Percentiles rank a stretch among this genome's conserved stretches.
Evolutionary conservation across 2,329 filamentous ascomycete genomes (phyloP).

Genomic region (Aspergillus alliaceus): DNA sequence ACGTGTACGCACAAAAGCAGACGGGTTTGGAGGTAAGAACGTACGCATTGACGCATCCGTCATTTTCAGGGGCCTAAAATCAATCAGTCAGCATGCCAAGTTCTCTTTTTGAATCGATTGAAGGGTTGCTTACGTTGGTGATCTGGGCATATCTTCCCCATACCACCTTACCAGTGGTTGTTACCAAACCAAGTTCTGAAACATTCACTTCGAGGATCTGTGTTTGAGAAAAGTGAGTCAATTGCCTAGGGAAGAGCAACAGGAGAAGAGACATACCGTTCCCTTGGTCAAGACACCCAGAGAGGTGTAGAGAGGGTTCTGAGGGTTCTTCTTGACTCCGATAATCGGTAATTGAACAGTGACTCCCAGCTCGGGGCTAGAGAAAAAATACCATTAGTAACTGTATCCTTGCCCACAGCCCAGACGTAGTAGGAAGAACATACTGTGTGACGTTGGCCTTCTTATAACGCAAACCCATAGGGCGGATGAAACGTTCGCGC

Average conservation of each 20-base stretch:
- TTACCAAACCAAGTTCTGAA: slow-evolving; percentile 85
- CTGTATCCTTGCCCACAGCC: neutral
- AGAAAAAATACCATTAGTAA: slow-evolving; percentile 8
- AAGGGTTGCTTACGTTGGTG: slow-evolving; percentile 30
- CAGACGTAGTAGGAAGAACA: slow-evolving; percentile 12
- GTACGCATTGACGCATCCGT: slow-evolving; percentile 61
- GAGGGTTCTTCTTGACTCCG: slow-evolving; percentile 79
- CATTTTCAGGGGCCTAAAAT: slow-evolving; percentile 51
- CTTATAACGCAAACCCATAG: slow-evolving; percentile 78
- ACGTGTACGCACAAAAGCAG: neutral
- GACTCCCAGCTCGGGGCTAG: slow-evolving; percentile 70
- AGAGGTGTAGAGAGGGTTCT: slow-evolving; percentile 88
- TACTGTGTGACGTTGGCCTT: slow-evolving; percentile 66
- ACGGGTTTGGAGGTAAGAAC: slow-evolving; percentile 16
- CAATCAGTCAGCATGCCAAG: neutral
- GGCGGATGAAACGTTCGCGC: slow-evolving; percentile 67
- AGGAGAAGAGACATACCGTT: slow-evolving; percentile 50
- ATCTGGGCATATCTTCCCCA: slow-evolving; percentile 85
- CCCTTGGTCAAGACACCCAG: slow-evolving; percentile 86
- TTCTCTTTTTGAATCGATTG: neutral
- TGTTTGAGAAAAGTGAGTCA: neutral
- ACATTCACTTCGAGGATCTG: slow-evolving; percentile 85
- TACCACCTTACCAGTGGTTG: slow-evolving; percentile 86
- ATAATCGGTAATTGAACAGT: slow-evolving; percentile 85
- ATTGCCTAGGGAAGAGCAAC: neutral